Percentiles rank a stretch among this genome's conserved stretches.
phyloP scores from a whole-genome alignment of 768 basidiomycete genomes.

The Scleroderma bovista region DNA sequence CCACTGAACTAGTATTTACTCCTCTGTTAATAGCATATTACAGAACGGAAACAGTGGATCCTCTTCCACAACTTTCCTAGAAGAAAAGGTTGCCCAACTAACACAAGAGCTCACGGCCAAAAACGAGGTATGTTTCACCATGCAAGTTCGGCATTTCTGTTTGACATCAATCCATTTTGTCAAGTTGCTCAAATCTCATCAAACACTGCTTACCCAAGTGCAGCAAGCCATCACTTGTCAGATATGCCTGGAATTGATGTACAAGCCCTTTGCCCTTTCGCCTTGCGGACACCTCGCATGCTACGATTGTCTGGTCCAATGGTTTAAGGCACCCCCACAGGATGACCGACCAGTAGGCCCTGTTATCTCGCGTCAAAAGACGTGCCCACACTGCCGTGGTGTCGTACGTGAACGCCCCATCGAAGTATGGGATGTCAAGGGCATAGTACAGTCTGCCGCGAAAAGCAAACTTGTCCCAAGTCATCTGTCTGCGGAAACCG shows the following conservation, averaged over 20 bases:
- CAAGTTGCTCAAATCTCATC: conserved; percentile 49
- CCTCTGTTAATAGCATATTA: neutral
- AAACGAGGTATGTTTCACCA: conserved; percentile 29
- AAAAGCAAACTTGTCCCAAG: conserved; percentile 46
- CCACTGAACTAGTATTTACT: too few species aligned
- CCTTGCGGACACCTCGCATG: conserved; percentile 76
- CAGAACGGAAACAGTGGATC: neutral
- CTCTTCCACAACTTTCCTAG: conserved; percentile 3
- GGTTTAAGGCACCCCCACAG: conserved; percentile 55
- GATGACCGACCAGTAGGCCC: conserved; percentile 22
- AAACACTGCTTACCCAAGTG: conserved; percentile 46
- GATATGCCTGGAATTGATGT: conserved; percentile 71
- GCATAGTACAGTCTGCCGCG: conserved; percentile 39
- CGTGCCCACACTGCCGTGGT: conserved; percentile 41
- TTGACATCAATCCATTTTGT: neutral
- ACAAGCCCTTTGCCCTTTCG: conserved; percentile 66
- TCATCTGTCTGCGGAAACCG: conserved; percentile 21
- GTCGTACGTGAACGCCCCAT: conserved; percentile 40
- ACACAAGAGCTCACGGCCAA: conserved; percentile 40
- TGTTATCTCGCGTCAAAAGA: conserved; percentile 33
- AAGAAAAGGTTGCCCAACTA: conserved; percentile 33
- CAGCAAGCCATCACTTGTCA: conserved; percentile 69
- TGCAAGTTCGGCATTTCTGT: neutral
- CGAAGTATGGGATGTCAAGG: conserved; percentile 45
- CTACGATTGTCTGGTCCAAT: conserved; percentile 64